Evolutionary conservation across 1,284 basidiomycete species (phyloP), one percentile per base, ranked within the genome.

Genomic region (Ustilago bromivora): DNA sequence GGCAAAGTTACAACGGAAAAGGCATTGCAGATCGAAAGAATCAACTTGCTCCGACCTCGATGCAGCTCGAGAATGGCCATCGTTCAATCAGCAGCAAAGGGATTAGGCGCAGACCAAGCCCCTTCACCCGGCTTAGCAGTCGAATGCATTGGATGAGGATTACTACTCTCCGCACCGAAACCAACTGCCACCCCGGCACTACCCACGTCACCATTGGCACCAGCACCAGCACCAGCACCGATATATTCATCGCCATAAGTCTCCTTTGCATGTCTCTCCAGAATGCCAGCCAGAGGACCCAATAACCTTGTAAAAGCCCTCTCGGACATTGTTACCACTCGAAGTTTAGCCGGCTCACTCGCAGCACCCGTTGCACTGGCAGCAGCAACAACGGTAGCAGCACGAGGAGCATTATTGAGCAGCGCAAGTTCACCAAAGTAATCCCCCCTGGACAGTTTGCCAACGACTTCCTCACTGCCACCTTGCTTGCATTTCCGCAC

Each of bases 341-440:
- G 59, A 57, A 85, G 61, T 61, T 66, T 71, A 89, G 15, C 72
- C 53, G 12, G 79, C 67, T n/a, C 40, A 1, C 1, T 72, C 17
- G 91, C 87, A n/a, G 10, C 28, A 51, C 2, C 49, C 1, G 19
- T 19, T 9, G 46, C 46, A 13, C n/a, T 60, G 1, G 96, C 46
- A 49, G 47, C 60, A 1, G 96, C 96, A 72, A 93, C 93, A 56
- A 99, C 94, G 7, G 96, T 98, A 6, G 96, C 96, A 0, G 95
- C 95, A 63, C 96, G 92, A 13, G 95, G 94, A 47, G 93, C 92
- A 38, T 93, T 90, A 77, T 93, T 92, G 64, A 95, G 89, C 43
- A 98, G 88, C 9, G 93, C 93, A 31, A 95, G 88, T 86, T 98
- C 95, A 87, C 96, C 96, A 89, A 99, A 99, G 90, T 98, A 99